Evolutionary conservation across 2,329 filamentous ascomycete species (phyloP), one percentile per base, ranked within the genome.

Genomic region (Waltergamsia citrina): DNA sequence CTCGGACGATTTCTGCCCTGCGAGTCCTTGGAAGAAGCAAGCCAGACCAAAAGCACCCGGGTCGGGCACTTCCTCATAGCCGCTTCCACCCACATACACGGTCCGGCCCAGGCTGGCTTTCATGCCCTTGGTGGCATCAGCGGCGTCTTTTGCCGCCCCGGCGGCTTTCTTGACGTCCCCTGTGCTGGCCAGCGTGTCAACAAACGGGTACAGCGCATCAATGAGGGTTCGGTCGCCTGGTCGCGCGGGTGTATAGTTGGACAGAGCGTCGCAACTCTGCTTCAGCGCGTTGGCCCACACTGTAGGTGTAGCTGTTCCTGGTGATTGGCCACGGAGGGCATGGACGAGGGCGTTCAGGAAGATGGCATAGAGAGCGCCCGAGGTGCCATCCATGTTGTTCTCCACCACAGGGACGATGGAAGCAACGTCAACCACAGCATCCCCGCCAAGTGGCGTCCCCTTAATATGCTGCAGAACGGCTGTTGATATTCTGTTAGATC

Each of bases 51-150:
- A 79, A 12, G 76, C 77, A n/a, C 92, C 92, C 38, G 72, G 71
- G 35, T 76, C 71, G 0, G 71, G 71, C 7, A 71, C 71, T 47
- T 62, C 51, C 42, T 62, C 52, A 34, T 60, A 63, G 11, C 58
- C 58, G 34, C 53, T 59, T 4, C 82, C 41, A 21, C 59, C 59
- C 5, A 63, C 53, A 37, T 63, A 62, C 6, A 63, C 60, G 1
- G 58, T 52, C 39, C 66, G 45, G 7, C 92, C 92, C 26, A 98
- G 64, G 46, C 81, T 92, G 27, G 92, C 85, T 55, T 82, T 77
- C 88, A 98, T 95, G 17, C 81, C 83, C 64, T 88, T 94, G 15
- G 92, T 96, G 20, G 74, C 74, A 43, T 90, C 81, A 4, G 88
- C 82, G 1, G 82, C 92, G 30, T 77, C 67, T 42, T 74, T 72